phyloP scores from a whole-genome alignment of 768 basidiomycete species.

The Tricholoma sp. region DNA sequence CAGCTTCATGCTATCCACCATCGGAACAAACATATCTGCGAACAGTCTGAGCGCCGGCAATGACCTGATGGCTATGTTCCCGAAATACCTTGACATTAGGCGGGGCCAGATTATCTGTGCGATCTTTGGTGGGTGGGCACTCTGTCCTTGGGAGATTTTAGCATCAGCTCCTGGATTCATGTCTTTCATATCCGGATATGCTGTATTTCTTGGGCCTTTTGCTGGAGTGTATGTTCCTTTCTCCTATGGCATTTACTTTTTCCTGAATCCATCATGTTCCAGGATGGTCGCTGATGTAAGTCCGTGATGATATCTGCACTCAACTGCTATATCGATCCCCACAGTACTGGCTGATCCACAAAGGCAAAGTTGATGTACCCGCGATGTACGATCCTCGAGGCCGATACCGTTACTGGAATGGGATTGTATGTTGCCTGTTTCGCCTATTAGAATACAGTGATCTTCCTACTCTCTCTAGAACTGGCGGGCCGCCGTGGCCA shows the following conservation, averaged over 20 bases:
- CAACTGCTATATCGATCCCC: neutral
- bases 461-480: constrained; percentile 42
- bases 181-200: constrained; percentile 78
- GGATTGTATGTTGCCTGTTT: constrained; percentile 46
- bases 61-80: constrained; percentile 78
- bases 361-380: constrained; percentile 69
- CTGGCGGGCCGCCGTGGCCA: constrained; percentile 71
- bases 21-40: constrained; percentile 73
- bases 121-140: constrained; percentile 76
- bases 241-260: neutral
- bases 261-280: neutral
- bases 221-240: constrained; percentile 57
- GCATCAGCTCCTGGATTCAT: constrained; percentile 63
- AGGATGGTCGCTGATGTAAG: constrained; percentile 46
- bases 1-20: constrained; percentile 66
- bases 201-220: constrained; percentile 84
- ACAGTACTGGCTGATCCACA: constrained; percentile 78
- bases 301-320: neutral
- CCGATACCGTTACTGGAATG: constrained; percentile 69
- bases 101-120: constrained; percentile 79
- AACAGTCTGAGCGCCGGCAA: constrained; percentile 74
- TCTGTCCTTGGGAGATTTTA: constrained; percentile 85
- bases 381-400: constrained; percentile 81
- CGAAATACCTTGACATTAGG: constrained; percentile 74
- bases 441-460: neutral